phyloP scores from a whole-genome alignment of 305 asterid species.

The Petunia hybrid region DNA sequence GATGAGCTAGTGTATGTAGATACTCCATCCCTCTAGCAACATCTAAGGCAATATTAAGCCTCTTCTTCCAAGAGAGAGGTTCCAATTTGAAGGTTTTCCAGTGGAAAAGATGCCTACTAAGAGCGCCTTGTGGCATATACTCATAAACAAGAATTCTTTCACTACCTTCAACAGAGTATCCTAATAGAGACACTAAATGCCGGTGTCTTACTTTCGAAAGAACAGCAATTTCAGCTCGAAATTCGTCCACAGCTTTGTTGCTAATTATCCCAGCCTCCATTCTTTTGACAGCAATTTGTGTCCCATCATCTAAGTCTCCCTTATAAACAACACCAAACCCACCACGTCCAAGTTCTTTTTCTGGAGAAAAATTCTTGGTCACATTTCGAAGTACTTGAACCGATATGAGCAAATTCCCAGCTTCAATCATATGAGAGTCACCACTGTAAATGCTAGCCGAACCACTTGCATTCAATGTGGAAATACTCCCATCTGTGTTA shows the following conservation, averaged over 20 bases:
- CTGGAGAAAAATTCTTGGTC: constrained; percentile 77
- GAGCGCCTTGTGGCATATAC: constrained; percentile 88
- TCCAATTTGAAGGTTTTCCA: constrained; percentile 73
- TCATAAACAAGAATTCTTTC: constrained; percentile 86
- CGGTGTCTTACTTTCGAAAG: constrained; percentile 89
- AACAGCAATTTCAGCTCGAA: constrained; percentile 80
- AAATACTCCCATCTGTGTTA: constrained; percentile 48
- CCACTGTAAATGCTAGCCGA: constrained; percentile 62
- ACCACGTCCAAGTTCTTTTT: constrained; percentile 90
- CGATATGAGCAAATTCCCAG: constrained; percentile 75
- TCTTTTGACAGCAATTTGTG: constrained; percentile 86
- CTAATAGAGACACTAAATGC: constrained; percentile 86
- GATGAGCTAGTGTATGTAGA: constrained; percentile 82
- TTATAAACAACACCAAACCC: constrained; percentile 92
- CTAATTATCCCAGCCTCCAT: constrained; percentile 81
- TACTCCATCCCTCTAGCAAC: constrained; percentile 92
- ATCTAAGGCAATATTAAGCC: constrained; percentile 86
- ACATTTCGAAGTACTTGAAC: constrained; percentile 82
- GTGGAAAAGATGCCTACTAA: constrained; percentile 80
- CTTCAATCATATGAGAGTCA: constrained; percentile 67
- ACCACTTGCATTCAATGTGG: constrained; percentile 57
- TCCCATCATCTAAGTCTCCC: constrained; percentile 85
- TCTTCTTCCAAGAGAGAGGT: constrained; percentile 90
- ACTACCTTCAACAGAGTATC: constrained; percentile 71
- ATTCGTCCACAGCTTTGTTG: constrained; percentile 77